phyloP scores from a whole-genome alignment of 1,284 basidiomycete species.

The Mrakiaceae sp. region DNA sequence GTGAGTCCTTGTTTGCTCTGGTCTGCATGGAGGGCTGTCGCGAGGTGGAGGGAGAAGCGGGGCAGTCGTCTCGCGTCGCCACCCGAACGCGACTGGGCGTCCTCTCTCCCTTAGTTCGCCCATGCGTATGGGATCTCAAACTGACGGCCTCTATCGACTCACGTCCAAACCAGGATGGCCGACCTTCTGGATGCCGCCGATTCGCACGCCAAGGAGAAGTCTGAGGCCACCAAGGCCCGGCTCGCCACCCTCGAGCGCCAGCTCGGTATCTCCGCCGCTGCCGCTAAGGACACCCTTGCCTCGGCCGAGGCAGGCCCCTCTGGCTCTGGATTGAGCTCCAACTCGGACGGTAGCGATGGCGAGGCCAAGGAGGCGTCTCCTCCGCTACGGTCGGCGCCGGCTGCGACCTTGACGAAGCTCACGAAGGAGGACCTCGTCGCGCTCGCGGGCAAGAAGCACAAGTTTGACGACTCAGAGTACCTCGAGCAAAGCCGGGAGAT shows the following conservation, averaged over 20 bases:
- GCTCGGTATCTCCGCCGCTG: conserved; percentile 50
- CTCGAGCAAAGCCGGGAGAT: conserved; percentile 85
- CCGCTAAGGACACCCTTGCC: conserved; percentile 24
- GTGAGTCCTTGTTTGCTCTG: conserved; percentile 38
- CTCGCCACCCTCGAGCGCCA: conserved; percentile 72
- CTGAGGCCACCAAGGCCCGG: conserved; percentile 70
- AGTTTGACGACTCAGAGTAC: conserved; percentile 85
- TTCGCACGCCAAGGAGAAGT: conserved; percentile 63
- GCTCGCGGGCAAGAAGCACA: conserved; percentile 62
- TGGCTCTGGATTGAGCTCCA: conserved; percentile 1
- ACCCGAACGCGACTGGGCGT: no score
- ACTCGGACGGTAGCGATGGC: conserved; percentile 25
- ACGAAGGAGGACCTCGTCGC: conserved; percentile 39
- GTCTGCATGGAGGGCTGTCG: not conserved
- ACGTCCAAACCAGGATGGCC: conserved; percentile 50
- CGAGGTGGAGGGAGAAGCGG: no score
- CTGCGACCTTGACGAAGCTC: conserved; percentile 24
- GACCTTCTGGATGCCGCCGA: conserved; percentile 80
- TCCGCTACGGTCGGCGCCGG: not conserved
- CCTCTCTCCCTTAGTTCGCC: no score
- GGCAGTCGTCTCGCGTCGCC: no score
- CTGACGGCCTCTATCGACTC: no score
- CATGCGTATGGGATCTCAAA: no score
- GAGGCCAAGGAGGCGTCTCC: conserved; percentile 24
- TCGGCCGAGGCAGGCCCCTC: conserved; percentile 26